Percentiles rank a stretch among this genome's conserved stretches.
phyloP scores from a whole-genome alignment of 1,284 basidiomycete genomes.

The Ganoderma lucidum region DNA sequence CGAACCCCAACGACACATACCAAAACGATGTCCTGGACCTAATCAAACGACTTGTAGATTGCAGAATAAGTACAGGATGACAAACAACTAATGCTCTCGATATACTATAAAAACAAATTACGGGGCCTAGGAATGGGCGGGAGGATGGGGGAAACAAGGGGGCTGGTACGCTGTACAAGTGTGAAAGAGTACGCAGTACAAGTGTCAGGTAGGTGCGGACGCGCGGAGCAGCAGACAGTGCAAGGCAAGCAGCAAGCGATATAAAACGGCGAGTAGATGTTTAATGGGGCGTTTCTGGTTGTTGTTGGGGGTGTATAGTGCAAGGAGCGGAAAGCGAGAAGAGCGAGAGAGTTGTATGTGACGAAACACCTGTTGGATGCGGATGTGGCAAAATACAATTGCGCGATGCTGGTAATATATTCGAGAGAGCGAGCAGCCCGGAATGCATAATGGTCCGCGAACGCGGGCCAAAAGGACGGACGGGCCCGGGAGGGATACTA shows the following conservation, averaged over 20 bases:
- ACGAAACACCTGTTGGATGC: constrained; percentile 50
- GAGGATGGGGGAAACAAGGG: constrained; percentile 28
- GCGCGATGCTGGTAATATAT: constrained; percentile 55
- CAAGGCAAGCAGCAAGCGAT: constrained; percentile 38
- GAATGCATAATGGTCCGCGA: constrained; percentile 34
- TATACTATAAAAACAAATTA: constrained; percentile 52
- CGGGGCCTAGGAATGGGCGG: constrained; percentile 39
- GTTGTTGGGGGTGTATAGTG: constrained; percentile 29
- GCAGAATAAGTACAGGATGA: constrained; percentile 72
- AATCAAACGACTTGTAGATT: constrained; percentile 43
- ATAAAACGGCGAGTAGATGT: constrained; percentile 39
- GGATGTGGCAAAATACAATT: constrained; percentile 74
- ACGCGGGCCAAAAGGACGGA: constrained; percentile 36
- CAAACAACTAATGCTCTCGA: constrained; percentile 67
- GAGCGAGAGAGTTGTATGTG: constrained; percentile 46
- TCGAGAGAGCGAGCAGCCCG: constrained; percentile 35
- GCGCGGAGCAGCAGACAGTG: constrained; percentile 17
- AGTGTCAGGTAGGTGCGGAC: constrained; percentile 32
- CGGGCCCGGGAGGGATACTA: constrained; percentile 37
- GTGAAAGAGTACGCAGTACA: constrained; percentile 48
- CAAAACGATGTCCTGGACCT: constrained; percentile 27
- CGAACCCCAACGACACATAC: neutral
- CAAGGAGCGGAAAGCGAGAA: constrained; percentile 40
- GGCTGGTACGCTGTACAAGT: constrained; percentile 48
- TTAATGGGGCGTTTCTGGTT: constrained; percentile 8